These are phyloP conservation scores for Grigorovia humatica DNA, from an alignment of 805 yeast species.

Conservation along the genomic window DNA sequence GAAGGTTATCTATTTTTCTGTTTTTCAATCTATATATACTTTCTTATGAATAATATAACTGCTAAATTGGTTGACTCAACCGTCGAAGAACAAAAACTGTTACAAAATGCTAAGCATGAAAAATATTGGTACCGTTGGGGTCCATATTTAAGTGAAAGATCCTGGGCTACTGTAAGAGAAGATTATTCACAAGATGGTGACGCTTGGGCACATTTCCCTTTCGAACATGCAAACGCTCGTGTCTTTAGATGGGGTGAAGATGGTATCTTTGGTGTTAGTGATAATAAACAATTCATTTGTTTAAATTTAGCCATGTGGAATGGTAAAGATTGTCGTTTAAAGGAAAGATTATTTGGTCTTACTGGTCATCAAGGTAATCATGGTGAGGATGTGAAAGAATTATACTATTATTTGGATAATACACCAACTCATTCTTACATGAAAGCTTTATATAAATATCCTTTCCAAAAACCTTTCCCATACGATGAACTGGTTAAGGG, in stretches of 20 bases:
- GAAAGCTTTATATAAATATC: constrained; percentile 86
- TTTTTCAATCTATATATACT: too few relatives aligned
- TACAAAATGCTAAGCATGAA: constrained; percentile 25
- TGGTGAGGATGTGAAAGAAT: constrained; percentile 89
- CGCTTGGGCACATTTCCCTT: constrained; percentile 84
- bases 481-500: constrained; percentile 62
- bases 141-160: constrained; percentile 78
- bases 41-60: constrained; percentile 12
- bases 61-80: constrained; percentile 19
- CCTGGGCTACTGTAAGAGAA: constrained; percentile 80
- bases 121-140: constrained; percentile 87
- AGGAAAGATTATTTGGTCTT: constrained; percentile 78
- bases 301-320: constrained; percentile 86
- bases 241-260: constrained; percentile 94
- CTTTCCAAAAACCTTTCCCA: constrained; percentile 69
- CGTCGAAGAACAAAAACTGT: constrained; percentile 30
- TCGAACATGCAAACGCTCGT: constrained; percentile 71
- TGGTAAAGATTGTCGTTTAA: constrained; percentile 72
- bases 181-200: constrained; percentile 80
- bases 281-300: constrained; percentile 68
- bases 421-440: constrained; percentile 89
- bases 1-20: too few relatives aligned
- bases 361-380: constrained; percentile 93
- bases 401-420: constrained; percentile 78
- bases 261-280: constrained; percentile 84